A percentile compares a stretch with the other conserved stretches of the same genome.
Conservation (phyloP, 176 grass and related monocot species). For the Rhipidocladum racemiflorum region DNA sequence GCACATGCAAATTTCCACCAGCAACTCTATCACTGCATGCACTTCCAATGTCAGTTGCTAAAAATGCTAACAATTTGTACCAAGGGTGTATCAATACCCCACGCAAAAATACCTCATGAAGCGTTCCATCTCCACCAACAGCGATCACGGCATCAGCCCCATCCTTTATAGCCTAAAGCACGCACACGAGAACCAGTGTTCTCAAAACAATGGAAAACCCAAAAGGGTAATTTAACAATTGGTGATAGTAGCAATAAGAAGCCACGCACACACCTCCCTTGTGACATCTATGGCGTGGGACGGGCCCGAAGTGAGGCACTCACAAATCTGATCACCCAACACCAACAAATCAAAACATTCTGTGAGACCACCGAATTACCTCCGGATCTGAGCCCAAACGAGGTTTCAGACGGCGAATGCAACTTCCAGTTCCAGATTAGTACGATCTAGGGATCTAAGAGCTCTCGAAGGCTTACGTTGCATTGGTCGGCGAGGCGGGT, state of each 20-base stretch:
- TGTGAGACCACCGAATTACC: neutral
- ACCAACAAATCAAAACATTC: conserved; percentile 33
- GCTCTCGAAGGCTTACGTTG: conserved; percentile 52
- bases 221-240: conserved; percentile 6
- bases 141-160: conserved; percentile 85
- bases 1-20: conserved; percentile 15
- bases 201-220: neutral
- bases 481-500: conserved; percentile 75
- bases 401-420: neutral
- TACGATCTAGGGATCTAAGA: neutral
- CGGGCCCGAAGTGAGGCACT: conserved; percentile 77
- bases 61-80: neutral
- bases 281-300: conserved; percentile 80
- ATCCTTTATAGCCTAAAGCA: conserved; percentile 75
- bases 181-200: neutral
- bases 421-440: neutral
- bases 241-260: neutral
- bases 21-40: neutral
- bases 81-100: neutral
- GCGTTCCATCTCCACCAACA: conserved; percentile 90
- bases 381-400: conserved; percentile 26
- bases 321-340: conserved; percentile 54
- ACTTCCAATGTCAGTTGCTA: neutral
- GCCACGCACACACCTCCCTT: conserved; percentile 60
- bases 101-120: conserved; percentile 77